These are phyloP conservation scores for Magnolia changhungtana DNA, from an alignment of 164 flowering plant species.

Conservation along the genomic window DNA sequence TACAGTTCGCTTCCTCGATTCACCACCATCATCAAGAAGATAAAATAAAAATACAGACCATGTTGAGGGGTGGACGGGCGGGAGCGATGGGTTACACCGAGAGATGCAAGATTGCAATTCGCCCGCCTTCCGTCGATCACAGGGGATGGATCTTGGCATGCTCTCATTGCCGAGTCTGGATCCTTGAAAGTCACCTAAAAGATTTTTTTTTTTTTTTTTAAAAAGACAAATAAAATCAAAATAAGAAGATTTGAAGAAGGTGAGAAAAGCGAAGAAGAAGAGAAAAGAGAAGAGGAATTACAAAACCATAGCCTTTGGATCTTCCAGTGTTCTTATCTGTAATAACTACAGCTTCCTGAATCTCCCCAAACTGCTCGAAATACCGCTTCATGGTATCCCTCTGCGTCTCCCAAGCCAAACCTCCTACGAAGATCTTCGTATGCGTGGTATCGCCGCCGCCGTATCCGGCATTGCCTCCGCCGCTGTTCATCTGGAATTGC, in stretches of 20 bases:
- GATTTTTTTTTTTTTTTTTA: background rate
- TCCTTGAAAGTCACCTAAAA: constrained; percentile 59
- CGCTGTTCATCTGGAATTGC: background rate
- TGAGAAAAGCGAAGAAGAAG: background rate
- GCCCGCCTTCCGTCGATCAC: constrained; percentile 69
- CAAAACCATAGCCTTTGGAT: constrained; percentile 69
- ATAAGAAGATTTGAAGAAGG: background rate
- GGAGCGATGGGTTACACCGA: constrained; percentile 45
- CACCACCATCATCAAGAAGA: background rate
- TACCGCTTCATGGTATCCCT: constrained; percentile 55
- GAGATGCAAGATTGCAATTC: constrained; percentile 68
- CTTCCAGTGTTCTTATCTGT: constrained; percentile 54
- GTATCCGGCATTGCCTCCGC: constrained; percentile 23
- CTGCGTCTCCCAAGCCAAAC: constrained; percentile 67
- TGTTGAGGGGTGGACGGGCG: constrained; percentile 47
- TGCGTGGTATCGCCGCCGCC: constrained; percentile 36
- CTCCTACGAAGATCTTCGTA: constrained; percentile 61
- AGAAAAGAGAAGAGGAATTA: constrained; percentile 18
- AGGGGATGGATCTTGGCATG: constrained; percentile 63
- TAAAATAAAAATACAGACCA: constrained; percentile 21
- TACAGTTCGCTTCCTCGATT: background rate
- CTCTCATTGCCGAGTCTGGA: constrained; percentile 56
- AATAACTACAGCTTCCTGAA: constrained; percentile 56
- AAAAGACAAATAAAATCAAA: background rate
- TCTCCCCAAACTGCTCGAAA: constrained; percentile 66